Evolutionary conservation across 1,139 yeast genomes (phyloP).

Genomic region (Geotrichum cucujoidarum): DNA sequence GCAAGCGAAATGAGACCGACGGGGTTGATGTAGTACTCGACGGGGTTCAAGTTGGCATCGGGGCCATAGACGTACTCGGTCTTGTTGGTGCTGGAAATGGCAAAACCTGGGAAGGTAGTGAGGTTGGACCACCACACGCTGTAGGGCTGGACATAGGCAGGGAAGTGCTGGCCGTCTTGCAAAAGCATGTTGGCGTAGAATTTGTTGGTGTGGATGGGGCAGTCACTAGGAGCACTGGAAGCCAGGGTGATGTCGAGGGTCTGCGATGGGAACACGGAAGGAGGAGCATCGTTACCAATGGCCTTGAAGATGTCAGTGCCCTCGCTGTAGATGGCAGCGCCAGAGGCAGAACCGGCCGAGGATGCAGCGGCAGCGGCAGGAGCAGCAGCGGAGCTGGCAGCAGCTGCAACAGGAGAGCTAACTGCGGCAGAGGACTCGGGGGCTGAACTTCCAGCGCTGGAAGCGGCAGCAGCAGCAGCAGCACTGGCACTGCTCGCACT

Average conservation of each 20-base stretch:
- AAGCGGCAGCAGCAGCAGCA: slow-evolving; percentile 11
- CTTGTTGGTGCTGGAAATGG: slow-evolving; percentile 58
- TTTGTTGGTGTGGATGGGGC: slow-evolving; percentile 75
- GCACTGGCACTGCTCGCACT: background rate
- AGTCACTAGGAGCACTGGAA: slow-evolving; percentile 42
- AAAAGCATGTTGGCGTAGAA: slow-evolving; percentile 75
- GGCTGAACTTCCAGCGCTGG: background rate
- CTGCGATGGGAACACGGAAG: slow-evolving; percentile 45
- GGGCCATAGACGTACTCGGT: slow-evolving; percentile 64
- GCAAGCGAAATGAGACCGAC: slow-evolving; percentile 38
- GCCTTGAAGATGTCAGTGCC: slow-evolving; percentile 46
- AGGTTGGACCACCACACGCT: slow-evolving; percentile 51
- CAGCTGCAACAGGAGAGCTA: slow-evolving; percentile 5
- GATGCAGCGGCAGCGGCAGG: slow-evolving; percentile 15
- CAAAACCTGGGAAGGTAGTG: slow-evolving; percentile 67
- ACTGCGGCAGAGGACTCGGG: slow-evolving; percentile 6
- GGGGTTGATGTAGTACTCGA: slow-evolving; percentile 38
- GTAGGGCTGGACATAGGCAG: slow-evolving; percentile 57
- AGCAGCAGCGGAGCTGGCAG: background rate
- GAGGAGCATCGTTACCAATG: slow-evolving; percentile 49
- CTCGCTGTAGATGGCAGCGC: slow-evolving; percentile 22
- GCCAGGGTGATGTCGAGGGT: slow-evolving; percentile 48
- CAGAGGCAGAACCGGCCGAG: slow-evolving; percentile 17
- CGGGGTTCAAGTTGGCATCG: slow-evolving; percentile 36
- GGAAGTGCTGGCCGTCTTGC: slow-evolving; percentile 51